Evolutionary conservation across 805 yeast species (phyloP), one percentile per base, ranked within the genome.

Genomic region (Candida sithepensis): DNA sequence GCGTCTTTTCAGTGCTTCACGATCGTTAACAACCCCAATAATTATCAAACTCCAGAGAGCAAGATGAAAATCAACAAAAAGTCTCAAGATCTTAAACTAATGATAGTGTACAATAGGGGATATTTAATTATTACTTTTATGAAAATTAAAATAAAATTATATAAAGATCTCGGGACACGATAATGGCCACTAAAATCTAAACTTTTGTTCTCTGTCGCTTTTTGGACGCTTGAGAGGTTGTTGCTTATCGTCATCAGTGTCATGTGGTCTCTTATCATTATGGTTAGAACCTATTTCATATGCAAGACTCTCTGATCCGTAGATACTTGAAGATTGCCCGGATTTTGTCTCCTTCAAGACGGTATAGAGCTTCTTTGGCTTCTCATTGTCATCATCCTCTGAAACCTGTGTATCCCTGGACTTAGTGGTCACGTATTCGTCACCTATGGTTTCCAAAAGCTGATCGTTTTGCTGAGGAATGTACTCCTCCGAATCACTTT

Each of bases 301-400:
- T 0, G 61, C 54, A 22, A 48, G 19, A 0, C 61, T 50, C 21
- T 63, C 66, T 5, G 64, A 43, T 2, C 73, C 74, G 39, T 59
- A 63, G 8, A 63, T 53, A 44, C 67, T 66, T 24, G 43, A 55
- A 18, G 48, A 54, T 30, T 52, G 58, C 7, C 56, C 50, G 0
- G 54, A 48, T 16, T 50, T 51, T 4, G 52, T 56, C 26, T 63
- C 65, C 22, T 66, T 57, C 19, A 72, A 50, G 9, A 71, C 69
- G 2, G 63, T 58, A 47, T 65, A 72, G 13, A 71, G 52, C 24
- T 43, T 39, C 36, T 51, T 49, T 7, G 60, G 55, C 36, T 55
- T 54, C 1, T 47, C 49, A 13, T 57, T 62, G 8, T 55, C 57
- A 16, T 37, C 58, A 4, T 46, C 55, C 3, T 39, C 51, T 30